These are phyloP conservation scores for Zychaea mexicana DNA, from an alignment of 371 early-diverging fungal species.

Conservation along the genomic window DNA sequence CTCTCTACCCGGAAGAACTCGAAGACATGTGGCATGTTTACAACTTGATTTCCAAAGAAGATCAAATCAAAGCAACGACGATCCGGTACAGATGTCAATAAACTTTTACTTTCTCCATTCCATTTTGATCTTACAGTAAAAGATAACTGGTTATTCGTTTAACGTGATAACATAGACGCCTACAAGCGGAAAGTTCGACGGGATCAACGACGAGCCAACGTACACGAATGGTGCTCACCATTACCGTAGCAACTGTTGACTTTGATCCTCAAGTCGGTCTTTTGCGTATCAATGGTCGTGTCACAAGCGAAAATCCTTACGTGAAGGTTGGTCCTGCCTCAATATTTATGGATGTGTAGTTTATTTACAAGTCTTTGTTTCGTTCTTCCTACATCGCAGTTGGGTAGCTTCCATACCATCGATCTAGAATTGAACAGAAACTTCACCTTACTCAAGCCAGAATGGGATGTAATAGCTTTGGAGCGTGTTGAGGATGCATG, in stretches of 20 bases:
- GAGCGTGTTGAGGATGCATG: constrained; percentile 89
- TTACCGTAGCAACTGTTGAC: constrained; percentile 84
- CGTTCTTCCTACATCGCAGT: constrained; percentile 38
- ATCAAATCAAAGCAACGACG: constrained; percentile 85
- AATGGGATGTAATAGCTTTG: constrained; percentile 93
- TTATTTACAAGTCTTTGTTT: not conserved
- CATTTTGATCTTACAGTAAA: too few species aligned
- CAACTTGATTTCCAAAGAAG: constrained; percentile 88
- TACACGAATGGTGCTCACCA: constrained; percentile 81
- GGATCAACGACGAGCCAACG: constrained; percentile 89
- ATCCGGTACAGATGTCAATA: too few species aligned
- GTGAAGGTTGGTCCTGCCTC: constrained; percentile 71
- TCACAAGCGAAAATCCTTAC: constrained; percentile 82
- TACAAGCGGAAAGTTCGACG: constrained; percentile 82
- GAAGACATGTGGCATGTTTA: constrained; percentile 99
- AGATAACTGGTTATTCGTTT: not conserved
- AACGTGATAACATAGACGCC: constrained; percentile 57
- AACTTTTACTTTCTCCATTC: too few species aligned
- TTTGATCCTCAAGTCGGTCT: constrained; percentile 88
- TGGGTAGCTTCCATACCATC: constrained; percentile 94
- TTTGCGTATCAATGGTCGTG: constrained; percentile 89
- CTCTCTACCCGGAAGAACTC: constrained; percentile 81
- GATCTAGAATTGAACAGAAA: constrained; percentile 90
- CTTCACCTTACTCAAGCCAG: constrained; percentile 85
- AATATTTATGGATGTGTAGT: not conserved